phyloP scores from a whole-genome alignment of 2,329 filamentous ascomycete species.

The Phaeosphaeriaceae sp. region DNA sequence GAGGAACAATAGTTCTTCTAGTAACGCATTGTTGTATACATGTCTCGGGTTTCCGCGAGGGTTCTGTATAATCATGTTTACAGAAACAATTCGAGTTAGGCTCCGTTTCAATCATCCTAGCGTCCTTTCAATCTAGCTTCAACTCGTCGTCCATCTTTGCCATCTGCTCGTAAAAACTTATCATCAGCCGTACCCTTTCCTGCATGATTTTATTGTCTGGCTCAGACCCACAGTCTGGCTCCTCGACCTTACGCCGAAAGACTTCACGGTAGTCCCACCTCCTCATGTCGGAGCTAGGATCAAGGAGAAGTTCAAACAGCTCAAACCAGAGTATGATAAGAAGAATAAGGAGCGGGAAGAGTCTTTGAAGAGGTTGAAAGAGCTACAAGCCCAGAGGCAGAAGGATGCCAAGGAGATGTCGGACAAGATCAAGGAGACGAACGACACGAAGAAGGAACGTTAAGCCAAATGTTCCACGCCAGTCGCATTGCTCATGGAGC shows the following conservation, averaged over 20 bases:
- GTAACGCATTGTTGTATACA: no score
- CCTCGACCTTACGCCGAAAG: constrained; percentile 2
- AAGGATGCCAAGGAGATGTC: constrained; percentile 4
- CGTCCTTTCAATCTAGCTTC: constrained; percentile 5
- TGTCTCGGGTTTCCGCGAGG: no score
- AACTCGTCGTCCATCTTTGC: constrained; percentile 6
- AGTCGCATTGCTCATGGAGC: constrained; percentile 8
- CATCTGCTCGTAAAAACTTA: constrained; percentile 6
- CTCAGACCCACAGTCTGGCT: constrained; percentile 11
- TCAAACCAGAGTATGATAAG: constrained; percentile 9
- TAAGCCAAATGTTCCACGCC: constrained; percentile 5
- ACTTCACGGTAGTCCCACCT: constrained; percentile 12
- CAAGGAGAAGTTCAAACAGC: constrained; percentile 6
- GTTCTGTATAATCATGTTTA: no score
- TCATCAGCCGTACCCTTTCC: constrained; percentile 9
- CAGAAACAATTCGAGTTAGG: no score
- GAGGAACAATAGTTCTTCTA: no score
- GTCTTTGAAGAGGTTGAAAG: constrained; percentile 7
- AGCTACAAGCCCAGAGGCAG: constrained; percentile 3
- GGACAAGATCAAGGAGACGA: constrained; percentile 7
- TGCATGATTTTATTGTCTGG: not conserved
- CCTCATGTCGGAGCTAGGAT: constrained; percentile 6
- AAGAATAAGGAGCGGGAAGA: constrained; percentile 6
- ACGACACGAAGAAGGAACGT: constrained; percentile 10
- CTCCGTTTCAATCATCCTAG: no score